A percentile compares a stretch with the other conserved stretches of the same genome.
Conservation (phyloP, 352 stramenopile species). For the Globisporangium acanthophoron region DNA sequence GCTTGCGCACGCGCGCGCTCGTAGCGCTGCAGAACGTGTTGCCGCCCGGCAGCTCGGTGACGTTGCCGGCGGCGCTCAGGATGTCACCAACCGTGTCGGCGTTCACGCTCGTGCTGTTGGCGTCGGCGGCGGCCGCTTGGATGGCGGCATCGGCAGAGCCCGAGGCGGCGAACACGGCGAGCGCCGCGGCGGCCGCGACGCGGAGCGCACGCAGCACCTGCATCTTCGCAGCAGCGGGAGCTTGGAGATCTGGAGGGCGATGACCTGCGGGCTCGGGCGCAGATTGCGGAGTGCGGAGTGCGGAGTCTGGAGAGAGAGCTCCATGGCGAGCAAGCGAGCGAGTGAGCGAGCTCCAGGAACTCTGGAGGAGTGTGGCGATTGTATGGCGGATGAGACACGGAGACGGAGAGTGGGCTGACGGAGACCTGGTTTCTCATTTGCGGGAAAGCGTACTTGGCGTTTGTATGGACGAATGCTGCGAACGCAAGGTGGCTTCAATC, state of each 20-base stretch:
- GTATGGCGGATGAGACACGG: background rate
- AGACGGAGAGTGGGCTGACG: background rate
- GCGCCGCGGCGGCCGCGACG: slow-evolving; percentile 4
- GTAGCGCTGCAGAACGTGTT: slow-evolving; percentile 34
- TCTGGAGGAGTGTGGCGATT: background rate
- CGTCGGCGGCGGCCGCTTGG: background rate
- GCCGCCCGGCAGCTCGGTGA: slow-evolving; percentile 42
- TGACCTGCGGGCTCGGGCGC: background rate
- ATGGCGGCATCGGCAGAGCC: slow-evolving; percentile 1
- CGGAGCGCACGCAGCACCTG: slow-evolving; percentile 13
- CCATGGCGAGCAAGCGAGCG: background rate
- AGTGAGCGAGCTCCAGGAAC: background rate
- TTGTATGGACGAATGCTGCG: background rate
- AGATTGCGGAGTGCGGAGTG: background rate
- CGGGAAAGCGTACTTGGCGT: background rate
- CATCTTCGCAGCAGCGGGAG: slow-evolving; percentile 1
- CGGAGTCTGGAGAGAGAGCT: too few species aligned
- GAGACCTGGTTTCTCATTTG: background rate
- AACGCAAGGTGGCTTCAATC: background rate
- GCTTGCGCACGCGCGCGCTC: slow-evolving; percentile 38
- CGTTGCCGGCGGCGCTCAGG: slow-evolving; percentile 30
- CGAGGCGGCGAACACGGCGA: slow-evolving; percentile 7
- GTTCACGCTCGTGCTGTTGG: slow-evolving; percentile 11
- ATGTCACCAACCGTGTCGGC: slow-evolving; percentile 21
- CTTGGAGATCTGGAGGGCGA: background rate